Evolutionary conservation across 768 basidiomycete species (phyloP).

Genomic region (Cytidiella melzeri): DNA sequence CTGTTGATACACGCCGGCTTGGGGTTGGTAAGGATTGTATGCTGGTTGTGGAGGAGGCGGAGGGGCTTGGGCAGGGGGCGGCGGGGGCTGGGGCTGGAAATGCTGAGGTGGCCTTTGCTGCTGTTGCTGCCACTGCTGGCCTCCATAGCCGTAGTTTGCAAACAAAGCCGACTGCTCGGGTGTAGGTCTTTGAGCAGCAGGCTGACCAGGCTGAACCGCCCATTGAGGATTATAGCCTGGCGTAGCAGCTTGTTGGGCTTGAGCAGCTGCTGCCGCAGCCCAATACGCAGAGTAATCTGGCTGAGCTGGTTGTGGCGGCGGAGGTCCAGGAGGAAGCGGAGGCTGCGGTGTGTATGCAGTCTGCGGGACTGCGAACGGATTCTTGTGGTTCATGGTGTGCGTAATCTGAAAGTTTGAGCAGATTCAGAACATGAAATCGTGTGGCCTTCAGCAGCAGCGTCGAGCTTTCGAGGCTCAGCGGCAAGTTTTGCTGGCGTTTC

Average conservation of each 20-base stretch:
- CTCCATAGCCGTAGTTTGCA: slow-evolving; percentile 88
- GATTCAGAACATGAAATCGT: no score
- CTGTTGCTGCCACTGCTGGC: slow-evolving; percentile 54
- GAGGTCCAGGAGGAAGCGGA: slow-evolving; percentile 75
- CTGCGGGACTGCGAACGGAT: slow-evolving; percentile 70
- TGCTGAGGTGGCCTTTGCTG: slow-evolving; percentile 48
- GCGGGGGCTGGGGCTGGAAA: slow-evolving; percentile 44
- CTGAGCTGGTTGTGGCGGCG: slow-evolving; percentile 59
- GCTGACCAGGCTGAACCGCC: slow-evolving; percentile 44
- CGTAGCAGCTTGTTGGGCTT: slow-evolving; percentile 31
- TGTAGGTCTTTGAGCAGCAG: slow-evolving; percentile 51
- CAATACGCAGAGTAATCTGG: slow-evolving; percentile 79
- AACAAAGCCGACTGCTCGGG: slow-evolving; percentile 81
- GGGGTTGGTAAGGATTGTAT: slow-evolving; percentile 74
- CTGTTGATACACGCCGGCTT: slow-evolving; percentile 49
- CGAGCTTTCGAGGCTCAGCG: no score
- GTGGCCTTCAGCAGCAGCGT: no score
- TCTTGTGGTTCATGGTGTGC: slow-evolving; percentile 62
- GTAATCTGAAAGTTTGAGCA: background rate
- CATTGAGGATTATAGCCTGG: slow-evolving; percentile 58
- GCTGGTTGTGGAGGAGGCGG: slow-evolving; percentile 53
- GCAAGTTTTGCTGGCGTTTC: background rate
- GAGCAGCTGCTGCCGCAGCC: slow-evolving; percentile 51
- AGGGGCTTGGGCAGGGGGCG: slow-evolving; percentile 45
- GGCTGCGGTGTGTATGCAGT: slow-evolving; percentile 59